These are phyloP conservation scores for Sordariomycetes sp. DNA, from an alignment of 2,329 filamentous ascomycete genomes.

Conservation along the genomic window DNA sequence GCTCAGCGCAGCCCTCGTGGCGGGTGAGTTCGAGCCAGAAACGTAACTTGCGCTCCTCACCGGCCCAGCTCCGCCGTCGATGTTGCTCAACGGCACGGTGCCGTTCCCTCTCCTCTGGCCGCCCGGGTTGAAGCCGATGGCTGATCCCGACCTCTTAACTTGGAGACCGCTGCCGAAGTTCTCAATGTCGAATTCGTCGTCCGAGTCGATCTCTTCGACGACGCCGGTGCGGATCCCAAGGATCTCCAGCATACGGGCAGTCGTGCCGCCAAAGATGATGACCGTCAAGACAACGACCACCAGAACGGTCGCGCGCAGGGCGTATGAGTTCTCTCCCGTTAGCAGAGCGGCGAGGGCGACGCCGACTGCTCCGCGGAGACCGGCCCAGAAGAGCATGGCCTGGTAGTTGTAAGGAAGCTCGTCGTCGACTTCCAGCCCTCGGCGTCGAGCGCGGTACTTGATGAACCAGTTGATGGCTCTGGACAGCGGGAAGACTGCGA, in stretches of 20 bases:
- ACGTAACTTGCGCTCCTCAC: constrained; percentile 42
- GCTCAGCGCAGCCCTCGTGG: constrained; percentile 28
- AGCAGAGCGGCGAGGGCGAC: constrained; percentile 88
- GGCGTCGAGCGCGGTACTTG: constrained; percentile 70
- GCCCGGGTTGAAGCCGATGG: constrained; percentile 70
- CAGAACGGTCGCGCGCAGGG: constrained; percentile 87
- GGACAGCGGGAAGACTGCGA: constrained; percentile 89
- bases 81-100: constrained; percentile 47
- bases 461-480: constrained; percentile 88
- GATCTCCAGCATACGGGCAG: constrained; percentile 95
- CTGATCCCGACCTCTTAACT: constrained; percentile 69
- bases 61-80: constrained; percentile 24
- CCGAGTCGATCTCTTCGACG: constrained; percentile 92
- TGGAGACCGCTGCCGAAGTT: constrained; percentile 62
- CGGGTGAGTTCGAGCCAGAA: constrained; percentile 43
- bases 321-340: constrained; percentile 69
- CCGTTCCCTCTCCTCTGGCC: constrained; percentile 51
- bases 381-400: constrained; percentile 99
- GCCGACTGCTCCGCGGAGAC: constrained; percentile 87
- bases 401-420: constrained; percentile 93
- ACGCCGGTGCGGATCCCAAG: constrained; percentile 93
- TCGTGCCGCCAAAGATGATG: constrained; percentile 97
- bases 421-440: constrained; percentile 66
- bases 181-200: constrained; percentile 98
- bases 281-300: constrained; percentile 96